phyloP scores from a whole-genome alignment of 2,329 filamentous ascomycete species.

The Talaromyces sp. region DNA sequence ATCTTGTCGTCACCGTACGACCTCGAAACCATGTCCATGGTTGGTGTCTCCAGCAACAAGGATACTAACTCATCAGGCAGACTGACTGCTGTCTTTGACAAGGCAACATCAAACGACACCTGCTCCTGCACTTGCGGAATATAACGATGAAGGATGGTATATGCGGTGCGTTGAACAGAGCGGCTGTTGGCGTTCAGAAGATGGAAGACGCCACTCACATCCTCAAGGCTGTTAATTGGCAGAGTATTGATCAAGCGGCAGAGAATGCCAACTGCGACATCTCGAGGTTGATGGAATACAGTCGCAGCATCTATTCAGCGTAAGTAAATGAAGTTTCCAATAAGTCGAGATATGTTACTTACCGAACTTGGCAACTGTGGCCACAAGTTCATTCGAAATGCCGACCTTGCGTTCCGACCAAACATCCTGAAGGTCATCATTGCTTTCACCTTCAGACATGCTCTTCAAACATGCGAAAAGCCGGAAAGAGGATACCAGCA shows the following conservation, averaged over 20 bases:
- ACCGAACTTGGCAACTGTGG: conserved; percentile 45
- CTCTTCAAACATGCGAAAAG: conserved; percentile 66
- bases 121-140: conserved; percentile 79
- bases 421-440: conserved; percentile 82
- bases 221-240: conserved; percentile 62
- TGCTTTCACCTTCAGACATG: conserved; percentile 65
- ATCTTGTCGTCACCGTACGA: conserved; percentile 66
- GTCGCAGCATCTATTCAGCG: conserved; percentile 49
- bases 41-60: conserved; percentile 76
- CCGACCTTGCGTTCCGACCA: conserved; percentile 63
- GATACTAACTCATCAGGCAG: conserved; percentile 85
- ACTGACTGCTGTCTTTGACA: conserved; percentile 59
- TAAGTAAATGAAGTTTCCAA: conserved; percentile 2
- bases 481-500: conserved; percentile 72
- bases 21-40: conserved; percentile 67
- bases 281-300: conserved; percentile 65
- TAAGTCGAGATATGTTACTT: conserved; percentile 11
- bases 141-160: conserved; percentile 76
- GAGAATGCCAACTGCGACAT: conserved; percentile 75
- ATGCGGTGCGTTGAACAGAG: conserved; percentile 77
- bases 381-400: conserved; percentile 60
- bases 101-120: conserved; percentile 72
- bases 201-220: conserved; percentile 71
- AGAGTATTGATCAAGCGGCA: conserved; percentile 69
- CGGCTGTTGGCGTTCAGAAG: conserved; percentile 75